These are phyloP conservation scores for Pseudomassariella vexata DNA, from an alignment of 2,329 filamentous ascomycete species.

Conservation along the genomic window DNA sequence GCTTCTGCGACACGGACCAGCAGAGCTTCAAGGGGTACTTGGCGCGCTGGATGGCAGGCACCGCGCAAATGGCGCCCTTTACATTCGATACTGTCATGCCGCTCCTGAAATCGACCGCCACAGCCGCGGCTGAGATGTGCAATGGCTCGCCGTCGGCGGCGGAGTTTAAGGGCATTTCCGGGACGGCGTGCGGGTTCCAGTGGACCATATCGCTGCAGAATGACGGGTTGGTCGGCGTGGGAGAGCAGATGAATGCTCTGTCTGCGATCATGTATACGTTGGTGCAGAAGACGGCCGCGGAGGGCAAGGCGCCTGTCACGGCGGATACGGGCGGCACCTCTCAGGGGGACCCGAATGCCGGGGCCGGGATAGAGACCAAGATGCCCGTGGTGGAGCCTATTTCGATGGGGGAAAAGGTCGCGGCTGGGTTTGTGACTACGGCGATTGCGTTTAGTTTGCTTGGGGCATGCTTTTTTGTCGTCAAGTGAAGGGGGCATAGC, in stretches of 20 bases:
- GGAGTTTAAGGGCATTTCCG: constrained; percentile 44
- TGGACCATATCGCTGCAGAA: constrained; percentile 51
- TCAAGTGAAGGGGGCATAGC: too few relatives aligned
- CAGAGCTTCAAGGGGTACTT: constrained; percentile 73
- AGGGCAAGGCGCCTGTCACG: constrained; percentile 38
- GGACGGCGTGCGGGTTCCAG: constrained; percentile 61
- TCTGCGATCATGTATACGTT: constrained; percentile 58
- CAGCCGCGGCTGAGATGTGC: constrained; percentile 47
- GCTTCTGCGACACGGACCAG: constrained; percentile 65
- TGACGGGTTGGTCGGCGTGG: constrained; percentile 58
- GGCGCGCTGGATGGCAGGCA: constrained; percentile 57
- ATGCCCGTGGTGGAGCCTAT: constrained; percentile 30
- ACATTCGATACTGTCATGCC: constrained; percentile 43
- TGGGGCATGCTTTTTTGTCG: constrained; percentile 43
- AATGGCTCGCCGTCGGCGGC: constrained; percentile 33
- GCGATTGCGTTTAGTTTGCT: constrained; percentile 42
- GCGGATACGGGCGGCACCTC: constrained; percentile 54
- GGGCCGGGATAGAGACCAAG: constrained; percentile 21
- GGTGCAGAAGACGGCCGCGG: constrained; percentile 28
- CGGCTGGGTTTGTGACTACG: constrained; percentile 50
- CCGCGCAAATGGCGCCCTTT: constrained; percentile 48
- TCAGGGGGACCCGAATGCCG: constrained; percentile 42
- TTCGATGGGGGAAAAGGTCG: constrained; percentile 45
- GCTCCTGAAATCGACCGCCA: constrained; percentile 44
- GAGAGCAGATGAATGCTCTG: constrained; percentile 64